Conservation (phyloP, 2,329 filamentous ascomycete genomes). For the Dryadomyces quercivorus region DNA sequence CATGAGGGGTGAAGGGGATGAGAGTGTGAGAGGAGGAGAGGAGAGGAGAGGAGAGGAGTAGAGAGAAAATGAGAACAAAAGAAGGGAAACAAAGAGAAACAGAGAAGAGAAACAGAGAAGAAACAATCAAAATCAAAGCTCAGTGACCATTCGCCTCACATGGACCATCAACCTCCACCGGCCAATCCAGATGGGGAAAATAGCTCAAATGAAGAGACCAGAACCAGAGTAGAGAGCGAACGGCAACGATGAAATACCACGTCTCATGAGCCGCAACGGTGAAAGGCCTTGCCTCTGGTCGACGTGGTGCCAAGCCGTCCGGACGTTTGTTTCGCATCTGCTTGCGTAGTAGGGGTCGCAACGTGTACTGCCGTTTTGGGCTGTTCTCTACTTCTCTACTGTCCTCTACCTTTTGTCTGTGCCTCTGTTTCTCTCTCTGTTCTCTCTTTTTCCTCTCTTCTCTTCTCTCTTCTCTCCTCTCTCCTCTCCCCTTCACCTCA, state of each 20-base stretch:
- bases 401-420: no score
- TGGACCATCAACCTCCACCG: no score
- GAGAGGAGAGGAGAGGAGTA: background rate
- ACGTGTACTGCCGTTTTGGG: background rate
- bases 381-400: no score
- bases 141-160: no score
- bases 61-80: background rate
- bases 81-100: background rate
- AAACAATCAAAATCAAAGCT: background rate
- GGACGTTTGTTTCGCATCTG: background rate
- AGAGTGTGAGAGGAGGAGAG: no score
- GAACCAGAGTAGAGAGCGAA: no score
- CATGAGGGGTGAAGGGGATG: constrained; percentile 2
- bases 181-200: no score
- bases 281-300: no score
- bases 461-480: background rate
- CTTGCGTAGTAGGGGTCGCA: background rate
- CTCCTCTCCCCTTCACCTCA: background rate
- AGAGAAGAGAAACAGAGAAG: background rate
- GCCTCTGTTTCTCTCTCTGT: background rate
- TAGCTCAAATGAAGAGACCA: background rate
- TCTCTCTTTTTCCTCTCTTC: background rate
- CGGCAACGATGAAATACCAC: no score
- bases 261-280: no score
- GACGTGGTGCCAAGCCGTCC: background rate